Conservation (phyloP, 177 flowering plant genomes). For the Vitis hybrid region DNA sequence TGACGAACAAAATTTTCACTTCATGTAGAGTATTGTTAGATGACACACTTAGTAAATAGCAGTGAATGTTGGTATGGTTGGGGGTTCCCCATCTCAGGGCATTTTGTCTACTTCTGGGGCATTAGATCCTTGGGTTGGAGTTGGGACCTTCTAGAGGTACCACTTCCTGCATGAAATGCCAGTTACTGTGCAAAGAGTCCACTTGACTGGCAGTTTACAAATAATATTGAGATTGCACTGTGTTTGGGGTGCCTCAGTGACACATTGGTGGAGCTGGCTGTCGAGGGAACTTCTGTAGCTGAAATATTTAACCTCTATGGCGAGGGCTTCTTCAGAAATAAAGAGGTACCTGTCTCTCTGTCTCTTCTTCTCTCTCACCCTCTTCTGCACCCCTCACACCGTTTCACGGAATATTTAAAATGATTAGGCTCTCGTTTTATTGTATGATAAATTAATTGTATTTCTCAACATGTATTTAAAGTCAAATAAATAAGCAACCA, state of each 20-base stretch:
- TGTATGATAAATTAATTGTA: too few species aligned
- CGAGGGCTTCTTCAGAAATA: constrained; percentile 78
- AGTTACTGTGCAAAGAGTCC: too few species aligned
- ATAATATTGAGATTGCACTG: neutral
- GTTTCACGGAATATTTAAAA: too few species aligned
- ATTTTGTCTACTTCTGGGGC: neutral
- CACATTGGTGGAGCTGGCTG: constrained; percentile 65
- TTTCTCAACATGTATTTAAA: too few species aligned
- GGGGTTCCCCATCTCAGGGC: too few species aligned
- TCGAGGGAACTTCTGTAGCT: constrained; percentile 71
- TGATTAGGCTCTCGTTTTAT: too few species aligned
- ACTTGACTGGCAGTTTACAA: neutral
- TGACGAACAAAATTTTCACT: neutral
- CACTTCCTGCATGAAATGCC: neutral
- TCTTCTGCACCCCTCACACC: too few species aligned
- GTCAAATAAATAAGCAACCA: too few species aligned
- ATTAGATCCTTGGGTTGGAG: neutral
- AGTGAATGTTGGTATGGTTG: too few species aligned
- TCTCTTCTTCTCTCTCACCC: neutral
- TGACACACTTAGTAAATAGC: too few species aligned
- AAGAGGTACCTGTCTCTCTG: constrained; percentile 44
- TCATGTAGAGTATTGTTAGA: neutral
- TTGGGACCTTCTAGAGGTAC: neutral
- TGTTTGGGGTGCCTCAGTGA: constrained; percentile 57
- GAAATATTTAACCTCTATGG: constrained; percentile 81